These are phyloP conservation scores for Daldinia caldariorum DNA, from an alignment of 495 filamentous ascomycete species.

Conservation along the genomic window DNA sequence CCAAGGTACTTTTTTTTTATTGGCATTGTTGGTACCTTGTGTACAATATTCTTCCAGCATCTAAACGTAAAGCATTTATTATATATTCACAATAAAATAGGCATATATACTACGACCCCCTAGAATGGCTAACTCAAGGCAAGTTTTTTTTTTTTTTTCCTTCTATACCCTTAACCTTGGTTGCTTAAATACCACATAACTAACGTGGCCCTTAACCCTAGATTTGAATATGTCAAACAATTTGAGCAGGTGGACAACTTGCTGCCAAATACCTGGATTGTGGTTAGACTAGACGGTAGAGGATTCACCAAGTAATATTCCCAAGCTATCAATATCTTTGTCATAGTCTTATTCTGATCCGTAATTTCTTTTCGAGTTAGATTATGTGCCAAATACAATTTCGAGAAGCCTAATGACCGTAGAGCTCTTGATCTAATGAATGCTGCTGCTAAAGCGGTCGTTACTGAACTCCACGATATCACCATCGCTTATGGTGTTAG, in stretches of 20 bases:
- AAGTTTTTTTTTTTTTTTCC: slow-evolving; percentile 49
- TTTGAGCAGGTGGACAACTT: slow-evolving; percentile 86
- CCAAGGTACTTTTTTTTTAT: not conserved
- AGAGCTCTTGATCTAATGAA: slow-evolving; percentile 95
- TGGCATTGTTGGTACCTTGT: too few species aligned
- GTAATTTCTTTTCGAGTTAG: slow-evolving; percentile 50
- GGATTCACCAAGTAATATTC: slow-evolving; percentile 82
- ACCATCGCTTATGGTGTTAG: slow-evolving; percentile 89
- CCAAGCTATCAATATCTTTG: not conserved
- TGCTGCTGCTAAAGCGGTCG: slow-evolving; percentile 80
- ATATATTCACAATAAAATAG: too few species aligned
- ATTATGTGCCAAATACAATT: slow-evolving; percentile 81
- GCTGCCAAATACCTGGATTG: slow-evolving; percentile 91
- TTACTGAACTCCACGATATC: slow-evolving; percentile 86
- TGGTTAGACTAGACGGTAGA: slow-evolving; percentile 90
- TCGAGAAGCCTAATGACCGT: slow-evolving; percentile 90
- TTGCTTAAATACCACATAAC: slow-evolving; percentile 17
- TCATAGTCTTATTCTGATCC: slow-evolving; percentile 15
- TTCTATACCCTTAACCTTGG: too few species aligned
- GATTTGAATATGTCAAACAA: slow-evolving; percentile 90
- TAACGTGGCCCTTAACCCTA: slow-evolving; percentile 42
- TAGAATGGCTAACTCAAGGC: slow-evolving; percentile 61
- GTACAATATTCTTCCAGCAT: not conserved
- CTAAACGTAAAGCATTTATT: not conserved
- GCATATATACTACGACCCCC: too few species aligned